Base-by-base conservation (phyloP, 176 grass and related monocot species). In the Phyllostachys edulis region DNA sequence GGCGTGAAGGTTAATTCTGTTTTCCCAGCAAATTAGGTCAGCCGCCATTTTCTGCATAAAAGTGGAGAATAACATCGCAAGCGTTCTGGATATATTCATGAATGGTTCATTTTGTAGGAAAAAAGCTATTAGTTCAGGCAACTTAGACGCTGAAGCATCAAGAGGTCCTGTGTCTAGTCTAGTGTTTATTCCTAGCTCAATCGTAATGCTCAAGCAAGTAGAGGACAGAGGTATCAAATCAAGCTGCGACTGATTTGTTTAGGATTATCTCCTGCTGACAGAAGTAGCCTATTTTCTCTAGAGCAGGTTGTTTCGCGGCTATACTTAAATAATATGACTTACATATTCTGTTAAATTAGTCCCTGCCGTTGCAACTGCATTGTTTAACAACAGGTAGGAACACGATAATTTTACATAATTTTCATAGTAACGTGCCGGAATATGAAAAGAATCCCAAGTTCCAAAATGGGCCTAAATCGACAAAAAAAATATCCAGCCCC, bases 131-230 rank as follows among this genome's bases (percentile, higher is more conserved):
- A 1, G 5, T 26, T 64, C 36, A 54, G 61, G 62, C 32, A 37
- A 45, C 49, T 32, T 69, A 44, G 38, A 66, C 21, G 23, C 27
- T 9, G 12, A 17, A 52, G 78, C 45, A 86, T 82, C 68, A 5
- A 79, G 77, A 54, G 76, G 71, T 77, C 71, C 78, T 26, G 63
- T 6, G 69, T 44, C 80, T 85, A 74, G 32, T 29, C 7, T 63
- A 50, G 42, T 46, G 23, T 65, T 29, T 21, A 34, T 85, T 60
- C 52, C 47, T 9, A 40, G 44, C 24, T 37, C 23, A 5, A 23
- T 56, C 71, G 27, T 82, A 71, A 85, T 18, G 32, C 62, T 54
- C 63, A 81, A 89, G 77, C 23, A 76, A 81, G 42, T 7, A 29
- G 29, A n/a, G n/a, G n/a, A n/a, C n/a, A 42, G 6, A 46, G 38